phyloP scores from a whole-genome alignment of 1,284 basidiomycete species.

The Somion occarium region DNA sequence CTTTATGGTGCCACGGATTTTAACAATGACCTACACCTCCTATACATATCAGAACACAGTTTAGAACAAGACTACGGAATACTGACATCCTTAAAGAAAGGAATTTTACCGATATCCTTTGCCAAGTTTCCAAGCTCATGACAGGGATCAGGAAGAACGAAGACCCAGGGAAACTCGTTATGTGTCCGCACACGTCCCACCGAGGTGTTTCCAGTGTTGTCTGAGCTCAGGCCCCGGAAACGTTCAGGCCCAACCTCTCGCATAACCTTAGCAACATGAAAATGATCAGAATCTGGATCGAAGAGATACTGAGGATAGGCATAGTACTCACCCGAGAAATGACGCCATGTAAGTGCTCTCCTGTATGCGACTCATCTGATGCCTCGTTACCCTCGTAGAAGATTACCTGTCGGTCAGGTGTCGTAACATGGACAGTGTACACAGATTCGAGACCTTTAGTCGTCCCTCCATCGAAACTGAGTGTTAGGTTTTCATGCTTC shows the following conservation, averaged over 20 bases:
- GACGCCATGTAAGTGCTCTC: conserved; percentile 9
- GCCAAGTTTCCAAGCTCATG: conserved; percentile 20
- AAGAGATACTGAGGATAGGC: too few species aligned
- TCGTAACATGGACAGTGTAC: conserved; percentile 28
- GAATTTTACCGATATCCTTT: conserved; percentile 23
- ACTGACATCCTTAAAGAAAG: conserved; percentile 15
- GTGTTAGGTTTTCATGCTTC: conserved; percentile 18
- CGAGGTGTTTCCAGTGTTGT: conserved; percentile 22
- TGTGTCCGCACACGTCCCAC: conserved; percentile 11
- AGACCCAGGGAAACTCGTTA: conserved; percentile 13
- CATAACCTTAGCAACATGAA: conserved; percentile 2
- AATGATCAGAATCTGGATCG: neutral
- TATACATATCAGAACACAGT: too few species aligned
- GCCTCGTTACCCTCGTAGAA: conserved; percentile 27
- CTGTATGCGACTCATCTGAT: conserved; percentile 11
- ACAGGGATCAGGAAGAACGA: conserved; percentile 21
- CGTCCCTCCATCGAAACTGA: conserved; percentile 29
- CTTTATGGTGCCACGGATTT: conserved; percentile 14
- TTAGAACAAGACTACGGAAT: neutral
- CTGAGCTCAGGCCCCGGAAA: conserved; percentile 11
- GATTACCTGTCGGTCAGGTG: conserved; percentile 17
- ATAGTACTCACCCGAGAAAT: conserved; percentile 7
- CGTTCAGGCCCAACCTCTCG: conserved; percentile 1
- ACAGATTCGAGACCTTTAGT: conserved; percentile 21
- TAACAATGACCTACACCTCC: conserved; percentile 12